Conservation (phyloP, 768 basidiomycete species). For the Lactarius quietus region DNA sequence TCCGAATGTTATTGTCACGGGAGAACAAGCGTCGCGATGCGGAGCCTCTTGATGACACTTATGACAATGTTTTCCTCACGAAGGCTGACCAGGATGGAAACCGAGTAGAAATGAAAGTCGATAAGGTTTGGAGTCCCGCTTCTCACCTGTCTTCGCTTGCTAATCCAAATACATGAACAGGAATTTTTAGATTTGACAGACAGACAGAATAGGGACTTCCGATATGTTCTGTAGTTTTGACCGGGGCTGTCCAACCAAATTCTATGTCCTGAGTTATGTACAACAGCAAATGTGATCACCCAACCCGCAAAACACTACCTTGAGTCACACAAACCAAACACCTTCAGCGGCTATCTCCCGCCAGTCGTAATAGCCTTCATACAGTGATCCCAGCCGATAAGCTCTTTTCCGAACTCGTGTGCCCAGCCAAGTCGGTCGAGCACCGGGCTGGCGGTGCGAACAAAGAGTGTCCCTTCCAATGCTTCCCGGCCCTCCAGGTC, state of each 20-base stretch:
- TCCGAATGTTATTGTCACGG: constrained; percentile 50
- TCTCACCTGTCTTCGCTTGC: constrained; percentile 1
- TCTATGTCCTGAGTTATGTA: no score
- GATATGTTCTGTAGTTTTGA: constrained; percentile 55
- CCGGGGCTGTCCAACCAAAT: no score
- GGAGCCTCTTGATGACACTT: constrained; percentile 42
- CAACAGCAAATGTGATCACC: no score
- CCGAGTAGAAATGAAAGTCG: constrained; percentile 52
- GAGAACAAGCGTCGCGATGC: constrained; percentile 66
- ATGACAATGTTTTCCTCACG: constrained; percentile 62
- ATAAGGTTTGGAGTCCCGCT: constrained; percentile 47
- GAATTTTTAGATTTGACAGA: constrained; percentile 75
- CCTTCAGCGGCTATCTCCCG: background rate
- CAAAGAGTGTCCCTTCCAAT: constrained; percentile 61
- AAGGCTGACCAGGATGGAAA: constrained; percentile 48
- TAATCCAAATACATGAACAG: constrained; percentile 33
- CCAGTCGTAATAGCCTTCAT: background rate
- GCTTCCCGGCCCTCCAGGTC: constrained; percentile 47
- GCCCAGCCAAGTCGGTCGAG: constrained; percentile 32
- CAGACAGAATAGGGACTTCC: constrained; percentile 64
- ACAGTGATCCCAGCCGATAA: constrained; percentile 14
- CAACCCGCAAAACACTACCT: no score
- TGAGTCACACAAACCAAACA: background rate
- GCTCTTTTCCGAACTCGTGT: constrained; percentile 17
- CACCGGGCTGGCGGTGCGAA: constrained; percentile 53